Base-by-base conservation (phyloP, 805 yeast species). In the Middelhovenomyces tepae region DNA sequence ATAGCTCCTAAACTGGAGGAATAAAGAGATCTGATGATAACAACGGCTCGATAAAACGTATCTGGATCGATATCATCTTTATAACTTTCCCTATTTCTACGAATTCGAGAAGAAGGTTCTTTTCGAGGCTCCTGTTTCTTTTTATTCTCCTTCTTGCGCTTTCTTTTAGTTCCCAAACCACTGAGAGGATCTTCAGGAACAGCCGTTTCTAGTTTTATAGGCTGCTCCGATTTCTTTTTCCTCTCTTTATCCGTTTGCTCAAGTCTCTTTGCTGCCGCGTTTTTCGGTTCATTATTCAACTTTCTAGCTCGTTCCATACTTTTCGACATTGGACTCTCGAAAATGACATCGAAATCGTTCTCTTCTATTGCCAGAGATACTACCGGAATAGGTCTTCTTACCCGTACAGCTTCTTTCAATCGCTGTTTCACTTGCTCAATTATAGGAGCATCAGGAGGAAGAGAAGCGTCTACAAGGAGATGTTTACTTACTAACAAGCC, bases 11-110 rank as follows among this genome's bases (percentile, higher is more conserved):
- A 65, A 11, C 56, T 64, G 24, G 80, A 65, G 22, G 52, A 38
- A 29, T 40, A 48, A 11, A 57, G 35, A 10, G 86, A 69, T 40
- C 78, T 75, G 3, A 78, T 70, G 13, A 83, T 76, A 8, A 80
- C 73, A 9, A 79, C 79, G 2, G 78, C 68, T 39, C 83, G 66
- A 43, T 75, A 71, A 24, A 85, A 59, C 2, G 64, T 59, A 15
- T 75, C 69, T 1, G 71, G 63, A 38, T 79, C 52, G 7, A 44
- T 30, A 26, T 16, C 17, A 26, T n/a, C n/a, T n/a, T n/a, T n/a
- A n/a, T n/a, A n/a, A n/a, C n/a, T n/a, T n/a, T n/a, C n/a, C n/a
- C n/a, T n/a, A n/a, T n/a, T n/a, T n/a, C n/a, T n/a, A n/a, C n/a
- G n/a, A n/a, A n/a, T n/a, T n/a, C 34, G 24, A 1, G 40, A 29